Conservation (phyloP, 2,329 filamentous ascomycete genomes). For the Penicillium sp. region DNA sequence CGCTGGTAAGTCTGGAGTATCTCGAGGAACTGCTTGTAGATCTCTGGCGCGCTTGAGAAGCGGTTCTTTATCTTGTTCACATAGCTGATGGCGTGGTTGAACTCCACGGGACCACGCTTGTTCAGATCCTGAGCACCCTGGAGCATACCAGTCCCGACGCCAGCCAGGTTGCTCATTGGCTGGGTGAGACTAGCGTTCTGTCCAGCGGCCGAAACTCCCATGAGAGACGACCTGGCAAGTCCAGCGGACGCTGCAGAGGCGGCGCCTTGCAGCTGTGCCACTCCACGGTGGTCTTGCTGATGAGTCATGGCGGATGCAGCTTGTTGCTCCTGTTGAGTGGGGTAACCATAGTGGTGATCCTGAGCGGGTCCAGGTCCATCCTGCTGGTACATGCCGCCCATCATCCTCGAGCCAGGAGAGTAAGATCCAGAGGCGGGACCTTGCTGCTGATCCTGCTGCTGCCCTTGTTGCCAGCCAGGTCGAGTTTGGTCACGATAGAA, state of each 20-base stretch:
- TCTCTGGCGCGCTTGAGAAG: slow-evolving; percentile 90
- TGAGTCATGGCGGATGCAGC: slow-evolving; percentile 45
- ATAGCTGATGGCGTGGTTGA: slow-evolving; percentile 98
- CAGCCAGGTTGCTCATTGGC: slow-evolving; percentile 54
- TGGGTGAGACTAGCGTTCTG: slow-evolving; percentile 41
- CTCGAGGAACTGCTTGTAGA: slow-evolving; percentile 98
- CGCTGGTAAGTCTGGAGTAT: slow-evolving; percentile 97
- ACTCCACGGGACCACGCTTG: slow-evolving; percentile 89
- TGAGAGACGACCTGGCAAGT: slow-evolving; percentile 40
- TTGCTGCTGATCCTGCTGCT: slow-evolving; percentile 27
- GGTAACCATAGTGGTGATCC: slow-evolving; percentile 38
- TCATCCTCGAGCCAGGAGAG: slow-evolving; percentile 35
- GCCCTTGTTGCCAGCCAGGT: slow-evolving; percentile 33
- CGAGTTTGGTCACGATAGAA: slow-evolving; percentile 35
- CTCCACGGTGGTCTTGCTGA: slow-evolving; percentile 57
- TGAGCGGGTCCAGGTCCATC: slow-evolving; percentile 33
- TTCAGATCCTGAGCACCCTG: slow-evolving; percentile 54
- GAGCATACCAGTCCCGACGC: slow-evolving; percentile 51
- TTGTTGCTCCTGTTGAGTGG: slow-evolving; percentile 39
- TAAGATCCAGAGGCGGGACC: slow-evolving; percentile 30
- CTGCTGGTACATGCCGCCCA: slow-evolving; percentile 33
- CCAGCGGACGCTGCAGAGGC: slow-evolving; percentile 51
- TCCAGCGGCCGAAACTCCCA: slow-evolving; percentile 42
- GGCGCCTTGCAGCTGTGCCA: slow-evolving; percentile 58
- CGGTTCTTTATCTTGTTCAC: slow-evolving; percentile 99